Evolutionary conservation across 768 basidiomycete genomes (phyloP), one percentile per base, ranked within the genome.

Genomic region (Rhizopogon vesiculosus): DNA sequence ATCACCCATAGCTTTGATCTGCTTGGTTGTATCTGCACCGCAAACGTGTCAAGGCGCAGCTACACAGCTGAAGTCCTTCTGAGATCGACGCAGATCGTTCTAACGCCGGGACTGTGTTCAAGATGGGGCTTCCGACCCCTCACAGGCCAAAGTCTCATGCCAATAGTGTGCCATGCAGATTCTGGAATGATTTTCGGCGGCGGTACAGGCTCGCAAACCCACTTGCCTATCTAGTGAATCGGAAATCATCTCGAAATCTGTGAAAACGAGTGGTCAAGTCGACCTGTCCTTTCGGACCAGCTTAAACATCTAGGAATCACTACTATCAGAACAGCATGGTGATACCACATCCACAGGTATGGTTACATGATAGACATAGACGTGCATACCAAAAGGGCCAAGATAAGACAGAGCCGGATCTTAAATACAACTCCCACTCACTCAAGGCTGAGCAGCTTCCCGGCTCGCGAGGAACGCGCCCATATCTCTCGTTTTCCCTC

Each of bases 381-480:
- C 38, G 19, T 38, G 35, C 48, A 49, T 49, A 49, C 48, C 48
- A 38, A 49, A 38, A 38, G 3, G 12, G 35, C 12, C 35, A 38
- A 22, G 6, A 49, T 16, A 38, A 22, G 6, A 49, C 22, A 22
- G 31, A 38, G 35, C 8, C 35, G 7, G 5, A 8, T 35, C 8
- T 38, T 22, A 15, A 35, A 15, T 16, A 25, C 48, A 25, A 8
- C 7, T 19, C 13, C 31, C 18, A 33, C 8, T 49, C 18, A 33
- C 8, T 49, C 35, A 49, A 15, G 48, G 22, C 15, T 38, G 48
- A 55, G 67, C 63, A 46, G 70, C 72, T 8, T 73, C 74, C 12
- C 70, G 60, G n/a, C 64, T 59, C 5, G 76, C 72, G 6, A 80
- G 57, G 61, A 79, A 79, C 5, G 69, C 72, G 53, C 71, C 76